Evolutionary conservation across 495 filamentous ascomycete species (phyloP).

Genomic region (Cairneyella variabilis): DNA sequence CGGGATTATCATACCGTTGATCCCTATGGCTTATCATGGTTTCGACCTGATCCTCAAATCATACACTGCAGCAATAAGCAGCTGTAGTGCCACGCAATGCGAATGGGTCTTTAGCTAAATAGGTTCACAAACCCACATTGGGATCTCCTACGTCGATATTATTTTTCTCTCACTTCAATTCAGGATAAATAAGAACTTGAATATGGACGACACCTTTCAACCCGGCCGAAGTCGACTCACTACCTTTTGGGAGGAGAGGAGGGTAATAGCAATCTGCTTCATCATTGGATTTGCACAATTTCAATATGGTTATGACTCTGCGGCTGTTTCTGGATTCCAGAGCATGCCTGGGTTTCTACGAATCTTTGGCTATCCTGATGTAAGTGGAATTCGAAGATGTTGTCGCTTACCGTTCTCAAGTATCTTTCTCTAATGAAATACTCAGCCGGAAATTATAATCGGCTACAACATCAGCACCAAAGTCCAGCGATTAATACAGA

Average conservation of each 20-base stretch:
- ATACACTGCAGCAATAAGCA: no score
- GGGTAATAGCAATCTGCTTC: constrained; percentile 32
- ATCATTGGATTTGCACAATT: constrained; percentile 35
- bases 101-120: no score
- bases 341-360: constrained; percentile 43
- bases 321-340: constrained; percentile 37
- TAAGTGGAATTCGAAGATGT: constrained; percentile 29
- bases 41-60: no score
- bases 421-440: no score
- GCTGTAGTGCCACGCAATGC: no score
- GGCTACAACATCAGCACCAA: constrained; percentile 34
- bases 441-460: constrained; percentile 24
- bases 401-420: neutral
- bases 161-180: neutral
- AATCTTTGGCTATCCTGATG: constrained; percentile 40
- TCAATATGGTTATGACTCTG: constrained; percentile 42
- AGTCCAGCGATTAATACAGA: constrained; percentile 39
- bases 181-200: neutral
- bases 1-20: no score
- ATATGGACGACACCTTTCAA: neutral
- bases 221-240: constrained; percentile 2
- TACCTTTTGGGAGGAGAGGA: constrained; percentile 24
- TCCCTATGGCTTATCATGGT: no score
- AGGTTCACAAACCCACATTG: no score
- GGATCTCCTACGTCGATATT: no score